phyloP scores from a whole-genome alignment of 257 asterid species.

The Solanum boliviense region DNA sequence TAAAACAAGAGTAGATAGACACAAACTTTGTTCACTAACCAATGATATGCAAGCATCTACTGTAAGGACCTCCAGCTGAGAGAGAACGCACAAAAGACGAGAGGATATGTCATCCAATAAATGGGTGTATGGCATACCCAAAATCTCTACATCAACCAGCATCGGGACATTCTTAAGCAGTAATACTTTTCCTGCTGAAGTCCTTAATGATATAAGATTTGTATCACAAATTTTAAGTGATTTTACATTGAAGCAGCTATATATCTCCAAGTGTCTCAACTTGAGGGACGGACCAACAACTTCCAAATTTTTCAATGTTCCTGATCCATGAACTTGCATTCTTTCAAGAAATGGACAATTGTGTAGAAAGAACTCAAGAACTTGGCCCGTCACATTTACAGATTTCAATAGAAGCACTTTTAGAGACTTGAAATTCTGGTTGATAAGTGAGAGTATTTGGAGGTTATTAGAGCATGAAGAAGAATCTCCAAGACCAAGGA shows the following conservation, averaged over 20 bases:
- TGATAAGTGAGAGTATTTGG: background rate
- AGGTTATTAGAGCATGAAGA: background rate
- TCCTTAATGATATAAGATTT: conserved; percentile 28
- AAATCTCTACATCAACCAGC: conserved; percentile 19
- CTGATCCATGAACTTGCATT: background rate
- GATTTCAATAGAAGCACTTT: background rate
- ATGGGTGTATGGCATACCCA: conserved; percentile 19
- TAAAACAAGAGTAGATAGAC: background rate
- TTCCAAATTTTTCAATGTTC: background rate
- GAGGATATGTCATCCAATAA: conserved; percentile 16
- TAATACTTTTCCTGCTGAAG: background rate
- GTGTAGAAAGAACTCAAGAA: background rate
- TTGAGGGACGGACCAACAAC: conserved; percentile 1
- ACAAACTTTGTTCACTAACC: conserved; percentile 14
- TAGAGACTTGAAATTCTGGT: background rate
- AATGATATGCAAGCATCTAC: conserved; percentile 37
- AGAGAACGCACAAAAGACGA: conserved; percentile 36
- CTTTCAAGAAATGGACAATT: background rate
- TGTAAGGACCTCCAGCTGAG: conserved; percentile 37
- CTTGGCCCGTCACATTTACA: background rate
- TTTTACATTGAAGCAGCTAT: conserved; percentile 8
- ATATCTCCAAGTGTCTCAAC: conserved; percentile 31
- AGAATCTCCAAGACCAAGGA: background rate
- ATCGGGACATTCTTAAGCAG: conserved; percentile 25
- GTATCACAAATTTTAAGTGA: conserved; percentile 22